Evolutionary conservation across 495 filamentous ascomycete genomes (phyloP).

Genomic region (Wilcoxina mikolae): DNA sequence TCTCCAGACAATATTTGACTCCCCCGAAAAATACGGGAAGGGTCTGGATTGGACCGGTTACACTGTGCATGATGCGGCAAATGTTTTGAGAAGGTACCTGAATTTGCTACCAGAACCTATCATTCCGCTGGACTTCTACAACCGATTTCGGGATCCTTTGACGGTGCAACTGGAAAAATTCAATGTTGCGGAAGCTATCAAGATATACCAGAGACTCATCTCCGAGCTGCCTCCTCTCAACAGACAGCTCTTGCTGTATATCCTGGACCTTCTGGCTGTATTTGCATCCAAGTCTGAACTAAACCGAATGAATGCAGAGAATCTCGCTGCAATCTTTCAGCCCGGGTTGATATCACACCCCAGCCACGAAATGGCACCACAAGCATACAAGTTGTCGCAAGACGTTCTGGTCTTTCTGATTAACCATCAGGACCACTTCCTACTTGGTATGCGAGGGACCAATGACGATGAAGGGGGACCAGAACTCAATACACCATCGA

Average conservation of each 20-base stretch:
- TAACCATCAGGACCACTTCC: conserved; percentile 54
- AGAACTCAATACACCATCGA: conserved; percentile 37
- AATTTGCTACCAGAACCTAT: conserved; percentile 93
- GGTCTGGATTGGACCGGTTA: conserved; percentile 94
- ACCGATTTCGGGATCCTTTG: conserved; percentile 74
- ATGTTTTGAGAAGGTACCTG: conserved; percentile 85
- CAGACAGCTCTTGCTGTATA: conserved; percentile 87
- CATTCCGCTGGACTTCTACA: conserved; percentile 87
- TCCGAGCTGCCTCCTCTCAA: conserved; percentile 86
- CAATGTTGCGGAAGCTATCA: conserved; percentile 60
- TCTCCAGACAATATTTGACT: conserved; percentile 77
- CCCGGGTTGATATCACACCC: conserved; percentile 92
- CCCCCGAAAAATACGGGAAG: conserved; percentile 91
- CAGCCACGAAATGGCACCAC: conserved; percentile 81
- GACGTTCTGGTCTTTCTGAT: conserved; percentile 96
- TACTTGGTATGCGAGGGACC: conserved; percentile 28
- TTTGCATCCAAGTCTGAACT: conserved; percentile 95
- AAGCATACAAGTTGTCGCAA: conserved; percentile 87
- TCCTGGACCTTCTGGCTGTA: conserved; percentile 92
- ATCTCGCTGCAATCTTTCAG: conserved; percentile 96
- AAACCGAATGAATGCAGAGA: conserved; percentile 90
- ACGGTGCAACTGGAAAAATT: conserved; percentile 49
- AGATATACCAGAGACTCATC: conserved; percentile 74
- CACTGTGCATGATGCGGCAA: conserved; percentile 96
- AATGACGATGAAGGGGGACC: conserved; percentile 11